Base-by-base conservation (phyloP, 139 green algal species). In the Tetratostichococcus sp. region DNA sequence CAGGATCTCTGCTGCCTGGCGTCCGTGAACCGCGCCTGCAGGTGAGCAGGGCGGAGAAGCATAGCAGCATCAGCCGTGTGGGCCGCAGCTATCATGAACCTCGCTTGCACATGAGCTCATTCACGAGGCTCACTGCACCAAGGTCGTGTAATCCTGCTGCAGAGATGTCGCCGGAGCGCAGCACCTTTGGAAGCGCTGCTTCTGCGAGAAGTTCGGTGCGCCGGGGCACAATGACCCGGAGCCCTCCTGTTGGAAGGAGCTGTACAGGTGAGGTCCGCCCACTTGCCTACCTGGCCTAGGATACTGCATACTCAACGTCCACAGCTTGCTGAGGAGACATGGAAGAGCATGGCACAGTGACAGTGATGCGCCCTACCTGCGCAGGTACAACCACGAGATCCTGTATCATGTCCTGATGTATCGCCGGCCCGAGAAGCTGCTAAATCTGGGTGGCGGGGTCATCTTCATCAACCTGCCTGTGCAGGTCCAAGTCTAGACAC, bases 181-280 rank as follows among this genome's bases (percentile, higher is more conserved):
- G 21, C 1, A 62, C 16, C 28, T 86, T 35, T 86, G 81, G 81
- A 70, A 65, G 43, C 21, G 32, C 33, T 70, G 82, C 25, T 84
- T 76, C 75, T 43, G 43, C 31, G 33, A 43, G 3, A 75, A 73
- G 32, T 86, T 83, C 34, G 76, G 57, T 25, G 74, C 77, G 30
- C 74, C 77, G 1, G 30, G 31, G 23, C n/a, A 34, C 50, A 57
- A 16, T 19, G 0, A 72, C 33, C 62, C 11, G 1, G 1, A 57
- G 4, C 76, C 70, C 2, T 14, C 58, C n/a, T 74, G 71, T 65
- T 86, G 81, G 81, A 67, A 58, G 25, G 66, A 75, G 22, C 50
- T 86, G 26, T 86, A 77, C 70, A 75, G 66, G 67, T 85, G 35
- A 31, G 50, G n/a, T n/a, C n/a, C n/a, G n/a, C n/a, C n/a, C n/a